phyloP scores from a whole-genome alignment of 2,329 filamentous ascomycete genomes.

The Macrophomina phaseolina region DNA sequence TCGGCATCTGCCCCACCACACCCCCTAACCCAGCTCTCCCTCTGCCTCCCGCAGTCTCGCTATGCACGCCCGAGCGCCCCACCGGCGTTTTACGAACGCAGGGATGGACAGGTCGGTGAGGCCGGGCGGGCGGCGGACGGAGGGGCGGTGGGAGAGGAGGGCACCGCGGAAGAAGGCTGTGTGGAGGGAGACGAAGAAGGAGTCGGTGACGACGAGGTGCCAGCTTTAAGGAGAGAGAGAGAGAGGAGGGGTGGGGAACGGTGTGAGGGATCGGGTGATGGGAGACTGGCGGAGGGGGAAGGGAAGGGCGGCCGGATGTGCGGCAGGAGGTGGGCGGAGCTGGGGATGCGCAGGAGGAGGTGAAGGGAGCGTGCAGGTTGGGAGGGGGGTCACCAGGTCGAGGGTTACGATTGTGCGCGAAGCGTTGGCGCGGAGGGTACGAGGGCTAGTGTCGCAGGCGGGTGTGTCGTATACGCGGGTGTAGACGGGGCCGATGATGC shows the following conservation, averaged over 20 bases:
- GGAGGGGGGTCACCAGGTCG: neutral
- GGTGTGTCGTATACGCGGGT: neutral
- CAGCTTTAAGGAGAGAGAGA: neutral
- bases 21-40: neutral
- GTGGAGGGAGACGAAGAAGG: neutral
- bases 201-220: neutral
- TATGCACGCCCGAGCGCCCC: neutral
- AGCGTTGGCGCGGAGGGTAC: constrained; percentile 12
- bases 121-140: neutral
- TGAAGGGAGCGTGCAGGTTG: neutral
- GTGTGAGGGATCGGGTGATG: too few species aligned
- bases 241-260: neutral
- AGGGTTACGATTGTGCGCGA: constrained; percentile 11
- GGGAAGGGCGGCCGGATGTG: neutral
- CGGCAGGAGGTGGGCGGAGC: neutral
- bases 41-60: neutral
- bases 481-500: constrained; percentile 9
- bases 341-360: neutral
- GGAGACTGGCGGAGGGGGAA: too few species aligned
- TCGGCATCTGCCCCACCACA: neutral
- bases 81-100: neutral
- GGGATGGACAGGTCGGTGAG: neutral
- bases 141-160: neutral
- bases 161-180: neutral
- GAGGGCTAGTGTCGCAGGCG: constrained; percentile 1